Evolutionary conservation across 768 basidiomycete species (phyloP), one percentile per base, ranked within the genome.

Genomic region (Tremella fuciformis): DNA sequence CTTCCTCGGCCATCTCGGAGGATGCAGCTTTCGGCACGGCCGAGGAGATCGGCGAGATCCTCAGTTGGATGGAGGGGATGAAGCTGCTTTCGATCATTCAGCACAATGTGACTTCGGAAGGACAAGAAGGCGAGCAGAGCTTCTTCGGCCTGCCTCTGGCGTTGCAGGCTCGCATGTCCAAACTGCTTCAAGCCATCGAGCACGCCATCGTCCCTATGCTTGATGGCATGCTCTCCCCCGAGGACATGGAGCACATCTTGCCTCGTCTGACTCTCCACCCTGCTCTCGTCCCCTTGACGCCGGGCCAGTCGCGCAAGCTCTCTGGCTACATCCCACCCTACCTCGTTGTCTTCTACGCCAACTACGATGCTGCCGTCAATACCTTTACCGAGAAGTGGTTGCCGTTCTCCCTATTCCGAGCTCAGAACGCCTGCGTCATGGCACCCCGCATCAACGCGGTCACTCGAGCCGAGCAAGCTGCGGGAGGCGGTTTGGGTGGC

Each of bases 21-120:
- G 34, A 58, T 8, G 63, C 56, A 15, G 25, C 69, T 11, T 37
- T 46, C n/a, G 75, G 70, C 0, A 63, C 74, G 8, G 61, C 76
- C n/a, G 73, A 76, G 42, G 74, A 78, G 58, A 68, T 78, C 11
- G 76, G 73, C 24, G 74, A 77, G 53, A 71, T 74, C 7, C 44
- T 78, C 16, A 61, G 66, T 3, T 60, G 65, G 48, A 48, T 78
- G 8, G 69, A 74, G 18, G 77, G 77, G 13, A 68, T 71, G 58
- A 71, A 63, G 8, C 60, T 78, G 18, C 61, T 75, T 15, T 59
- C 63, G 0, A 62, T 74, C 51, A 69, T 76, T 18, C 53, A 70
- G 8, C 55, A 70, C 8, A 69, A 71, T 40, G 65, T 70, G 50
- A 40, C 56, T 6, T 19, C 24, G 19, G 42, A 50, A 8, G 63